phyloP scores from a whole-genome alignment of 169 alveolate species.

The Plasmodium falciparum region DNA sequence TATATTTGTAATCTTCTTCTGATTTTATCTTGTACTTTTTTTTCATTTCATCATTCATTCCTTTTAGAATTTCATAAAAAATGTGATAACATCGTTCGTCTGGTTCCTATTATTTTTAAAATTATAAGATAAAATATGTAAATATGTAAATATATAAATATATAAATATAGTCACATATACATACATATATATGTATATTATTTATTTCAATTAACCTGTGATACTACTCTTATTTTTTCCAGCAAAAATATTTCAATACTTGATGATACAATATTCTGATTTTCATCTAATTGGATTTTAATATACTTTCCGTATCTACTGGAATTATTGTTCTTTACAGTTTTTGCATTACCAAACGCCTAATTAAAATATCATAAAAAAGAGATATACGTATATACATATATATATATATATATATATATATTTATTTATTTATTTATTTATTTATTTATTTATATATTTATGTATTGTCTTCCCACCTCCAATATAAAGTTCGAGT shows the following conservation, averaged over 20 bases:
- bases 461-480: constrained; percentile 5
- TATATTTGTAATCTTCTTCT: constrained; percentile 47
- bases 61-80: constrained; percentile 79
- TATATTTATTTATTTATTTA: too few species aligned
- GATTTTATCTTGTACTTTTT: constrained; percentile 49
- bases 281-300: constrained; percentile 91
- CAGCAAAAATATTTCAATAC: constrained; percentile 68
- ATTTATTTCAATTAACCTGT: constrained; percentile 24
- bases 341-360: constrained; percentile 99
- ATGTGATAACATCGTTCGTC: constrained; percentile 82
- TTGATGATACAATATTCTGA: constrained; percentile 47
- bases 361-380: constrained; percentile 93
- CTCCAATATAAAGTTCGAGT: constrained; percentile 70
- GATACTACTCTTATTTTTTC: constrained; percentile 75
- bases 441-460: too few species aligned
- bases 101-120: constrained; percentile 40
- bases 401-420: constrained; percentile 22
- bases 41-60: constrained; percentile 62
- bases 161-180: not conserved
- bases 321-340: constrained; percentile 96
- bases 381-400: not conserved
- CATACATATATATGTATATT: not conserved
- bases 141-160: not conserved
- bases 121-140: not conserved
- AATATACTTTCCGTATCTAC: constrained; percentile 98